phyloP scores from a whole-genome alignment of 768 basidiomycete species.

The Leccinum truebloodii region DNA sequence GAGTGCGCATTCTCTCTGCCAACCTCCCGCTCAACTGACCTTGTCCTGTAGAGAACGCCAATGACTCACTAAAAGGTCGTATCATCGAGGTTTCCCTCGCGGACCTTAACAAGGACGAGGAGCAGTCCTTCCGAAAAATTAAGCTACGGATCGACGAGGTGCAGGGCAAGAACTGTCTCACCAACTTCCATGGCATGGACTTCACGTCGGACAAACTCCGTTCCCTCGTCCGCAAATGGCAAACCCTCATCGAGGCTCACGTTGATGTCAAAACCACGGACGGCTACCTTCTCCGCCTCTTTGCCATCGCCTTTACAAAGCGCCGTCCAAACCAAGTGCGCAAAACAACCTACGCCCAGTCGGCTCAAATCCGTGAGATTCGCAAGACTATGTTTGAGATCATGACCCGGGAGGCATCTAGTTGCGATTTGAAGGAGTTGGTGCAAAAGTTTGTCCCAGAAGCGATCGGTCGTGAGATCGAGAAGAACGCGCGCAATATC shows the following conservation, averaged over 20 bases:
- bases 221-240: conserved; percentile 99
- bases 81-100: conserved; percentile 95
- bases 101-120: conserved; percentile 99
- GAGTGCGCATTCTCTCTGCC: conserved; percentile 61
- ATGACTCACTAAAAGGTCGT: conserved; percentile 96
- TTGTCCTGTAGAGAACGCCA: conserved; percentile 80
- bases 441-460: conserved; percentile 99
- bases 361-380: conserved; percentile 94
- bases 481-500: conserved; percentile 95
- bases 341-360: conserved; percentile 98
- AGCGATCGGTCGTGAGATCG: conserved; percentile 98
- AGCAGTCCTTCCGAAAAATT: conserved; percentile 99
- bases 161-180: conserved; percentile 98
- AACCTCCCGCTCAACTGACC: conserved; percentile 5
- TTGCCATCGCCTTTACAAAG: conserved; percentile 99
- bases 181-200: conserved; percentile 99
- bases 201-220: conserved; percentile 99
- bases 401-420: conserved; percentile 93
- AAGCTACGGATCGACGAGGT: conserved; percentile 96
- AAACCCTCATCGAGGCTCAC: conserved; percentile 97
- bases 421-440: conserved; percentile 95
- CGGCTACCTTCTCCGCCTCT: conserved; percentile 98
- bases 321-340: conserved; percentile 94
- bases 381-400: conserved; percentile 99
- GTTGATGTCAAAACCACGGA: conserved; percentile 99